A percentile compares a stretch with the other conserved stretches of the same genome.
Conservation (phyloP, 768 basidiomycete genomes). For the Leucocoprinus leucothites region DNA sequence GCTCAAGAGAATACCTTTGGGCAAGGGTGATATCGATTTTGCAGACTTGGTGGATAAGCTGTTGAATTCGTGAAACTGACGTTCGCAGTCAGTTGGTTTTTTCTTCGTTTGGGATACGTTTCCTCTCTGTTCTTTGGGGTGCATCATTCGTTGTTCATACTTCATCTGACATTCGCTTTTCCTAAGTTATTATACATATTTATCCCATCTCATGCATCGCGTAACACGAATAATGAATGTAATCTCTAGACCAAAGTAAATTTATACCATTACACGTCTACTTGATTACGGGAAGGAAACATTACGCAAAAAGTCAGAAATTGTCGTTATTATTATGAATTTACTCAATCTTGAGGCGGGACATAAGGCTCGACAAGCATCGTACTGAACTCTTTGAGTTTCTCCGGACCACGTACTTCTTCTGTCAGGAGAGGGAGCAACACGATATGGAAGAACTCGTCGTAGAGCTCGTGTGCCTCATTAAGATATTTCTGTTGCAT, state of each 20-base stretch:
- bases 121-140: background rate
- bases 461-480: conserved; percentile 96
- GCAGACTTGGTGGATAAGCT: conserved; percentile 34
- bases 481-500: conserved; percentile 99
- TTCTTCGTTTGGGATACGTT: background rate
- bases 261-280: background rate
- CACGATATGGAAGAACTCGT: conserved; percentile 97
- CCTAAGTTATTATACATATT: conserved; percentile 3
- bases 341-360: conserved; percentile 43
- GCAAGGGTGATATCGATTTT: conserved; percentile 42
- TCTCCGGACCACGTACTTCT: conserved; percentile 94
- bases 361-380: conserved; percentile 85
- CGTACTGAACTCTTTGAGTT: conserved; percentile 88
- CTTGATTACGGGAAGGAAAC: background rate
- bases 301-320: background rate
- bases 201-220: background rate
- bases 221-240: background rate
- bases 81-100: background rate
- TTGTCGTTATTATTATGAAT: background rate
- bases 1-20: conserved; percentile 24
- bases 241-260: background rate
- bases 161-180: background rate
- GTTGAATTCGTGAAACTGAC: conserved; percentile 12
- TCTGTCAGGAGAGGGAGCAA: conserved; percentile 92
- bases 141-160: background rate